Evolutionary conservation across 306 rosid species (phyloP).

Genomic region (Quercus bicolor): DNA sequence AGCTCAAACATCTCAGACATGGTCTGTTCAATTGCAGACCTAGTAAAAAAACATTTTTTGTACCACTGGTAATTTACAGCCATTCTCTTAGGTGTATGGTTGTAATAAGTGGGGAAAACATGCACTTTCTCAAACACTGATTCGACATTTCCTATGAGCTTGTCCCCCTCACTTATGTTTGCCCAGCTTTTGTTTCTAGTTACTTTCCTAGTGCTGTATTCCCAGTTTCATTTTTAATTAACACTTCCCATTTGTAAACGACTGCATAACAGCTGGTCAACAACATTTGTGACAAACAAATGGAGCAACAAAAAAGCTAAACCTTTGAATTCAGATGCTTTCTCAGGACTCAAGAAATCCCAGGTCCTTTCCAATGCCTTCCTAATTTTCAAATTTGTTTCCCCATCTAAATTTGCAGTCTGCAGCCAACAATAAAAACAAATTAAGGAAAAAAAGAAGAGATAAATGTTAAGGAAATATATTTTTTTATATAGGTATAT

Average conservation of each 20-base stretch:
- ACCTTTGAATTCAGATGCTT: conserved; percentile 89
- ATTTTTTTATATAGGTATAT: too few relatives aligned
- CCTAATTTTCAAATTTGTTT: conserved; percentile 90
- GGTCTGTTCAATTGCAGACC: too few relatives aligned
- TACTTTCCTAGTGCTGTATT: neutral
- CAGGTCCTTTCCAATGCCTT: conserved; percentile 88
- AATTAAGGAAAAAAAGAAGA: neutral
- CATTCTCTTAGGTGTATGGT: neutral
- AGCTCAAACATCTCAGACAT: neutral
- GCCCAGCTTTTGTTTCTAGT: neutral
- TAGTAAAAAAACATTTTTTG: too few relatives aligned
- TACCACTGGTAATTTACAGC: neutral
- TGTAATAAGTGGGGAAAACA: neutral
- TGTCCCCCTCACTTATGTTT: neutral
- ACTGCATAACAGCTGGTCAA: neutral
- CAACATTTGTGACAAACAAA: conserved; percentile 5
- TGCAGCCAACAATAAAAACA: conserved; percentile 27
- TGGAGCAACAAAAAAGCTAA: conserved; percentile 17
- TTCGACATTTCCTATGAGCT: neutral
- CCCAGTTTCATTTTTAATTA: neutral
- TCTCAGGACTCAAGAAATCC: conserved; percentile 81
- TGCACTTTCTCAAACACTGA: neutral
- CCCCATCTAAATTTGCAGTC: conserved; percentile 98
- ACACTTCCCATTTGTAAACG: neutral
- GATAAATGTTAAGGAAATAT: neutral